Evolutionary conservation across 2,329 filamentous ascomycete species (phyloP).

Genomic region (Fusarium sp.): DNA sequence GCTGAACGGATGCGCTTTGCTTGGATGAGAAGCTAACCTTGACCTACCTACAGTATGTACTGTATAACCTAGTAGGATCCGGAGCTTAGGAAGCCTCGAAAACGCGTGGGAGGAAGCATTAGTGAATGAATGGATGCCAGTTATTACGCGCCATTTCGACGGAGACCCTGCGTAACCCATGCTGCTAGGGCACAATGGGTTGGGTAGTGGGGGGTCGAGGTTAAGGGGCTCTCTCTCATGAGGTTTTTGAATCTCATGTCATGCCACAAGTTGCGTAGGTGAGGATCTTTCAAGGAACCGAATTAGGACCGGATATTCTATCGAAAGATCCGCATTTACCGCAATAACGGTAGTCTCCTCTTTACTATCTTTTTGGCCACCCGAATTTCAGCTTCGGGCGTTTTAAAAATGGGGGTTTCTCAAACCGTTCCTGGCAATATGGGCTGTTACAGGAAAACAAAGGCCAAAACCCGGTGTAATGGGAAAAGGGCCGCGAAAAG

Average conservation of each 20-base stretch:
- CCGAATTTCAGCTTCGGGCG: neutral
- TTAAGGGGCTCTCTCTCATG: conserved; percentile 26
- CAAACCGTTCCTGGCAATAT: conserved; percentile 6
- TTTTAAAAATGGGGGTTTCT: conserved; percentile 34
- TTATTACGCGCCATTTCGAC: conserved; percentile 2
- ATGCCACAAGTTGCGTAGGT: conserved; percentile 13
- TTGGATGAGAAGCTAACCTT: conserved; percentile 21
- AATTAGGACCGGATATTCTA: conserved; percentile 30
- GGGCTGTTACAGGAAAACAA: conserved; percentile 26
- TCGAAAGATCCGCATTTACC: conserved; percentile 35
- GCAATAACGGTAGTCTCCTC: conserved; percentile 19
- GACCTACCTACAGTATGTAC: neutral
- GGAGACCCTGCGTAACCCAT: conserved; percentile 2
- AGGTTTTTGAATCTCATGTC: conserved; percentile 27
- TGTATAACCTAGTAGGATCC: neutral
- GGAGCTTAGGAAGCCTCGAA: conserved; percentile 18
- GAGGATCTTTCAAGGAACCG: conserved; percentile 33
- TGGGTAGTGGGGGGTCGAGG: neutral
- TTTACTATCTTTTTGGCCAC: conserved; percentile 11
- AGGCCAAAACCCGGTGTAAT: conserved; percentile 37
- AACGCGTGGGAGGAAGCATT: conserved; percentile 32
- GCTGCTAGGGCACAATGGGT: conserved; percentile 1
- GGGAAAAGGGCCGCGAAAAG: conserved; percentile 42
- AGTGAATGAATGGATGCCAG: neutral
- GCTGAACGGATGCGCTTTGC: conserved; percentile 32